These are phyloP conservation scores for Clathrospora elynae DNA, from an alignment of 2,329 filamentous ascomycete genomes.

Conservation along the genomic window DNA sequence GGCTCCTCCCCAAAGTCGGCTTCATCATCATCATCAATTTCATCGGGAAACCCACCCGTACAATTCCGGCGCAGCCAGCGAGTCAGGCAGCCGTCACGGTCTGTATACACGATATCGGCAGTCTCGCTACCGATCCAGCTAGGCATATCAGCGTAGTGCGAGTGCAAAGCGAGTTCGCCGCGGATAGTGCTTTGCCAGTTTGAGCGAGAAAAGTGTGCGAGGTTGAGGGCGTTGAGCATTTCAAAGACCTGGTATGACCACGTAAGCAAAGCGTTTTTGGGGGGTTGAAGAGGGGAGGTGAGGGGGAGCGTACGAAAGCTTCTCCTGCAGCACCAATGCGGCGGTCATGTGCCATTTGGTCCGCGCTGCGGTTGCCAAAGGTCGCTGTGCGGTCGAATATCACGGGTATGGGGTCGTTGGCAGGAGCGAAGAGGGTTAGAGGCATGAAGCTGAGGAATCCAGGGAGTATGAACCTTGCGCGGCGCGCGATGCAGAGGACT, in stretches of 20 bases:
- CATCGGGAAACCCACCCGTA: slow-evolving; percentile 29
- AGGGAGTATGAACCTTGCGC: too few relatives aligned
- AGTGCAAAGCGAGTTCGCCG: slow-evolving; percentile 47
- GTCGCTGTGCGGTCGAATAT: slow-evolving; percentile 8
- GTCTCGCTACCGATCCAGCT: slow-evolving; percentile 53
- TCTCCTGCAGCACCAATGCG: slow-evolving; percentile 34
- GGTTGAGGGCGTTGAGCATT: slow-evolving; percentile 41
- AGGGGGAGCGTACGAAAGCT: slow-evolving; percentile 31
- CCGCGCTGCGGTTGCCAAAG: slow-evolving; percentile 14
- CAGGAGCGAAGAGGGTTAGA: too few relatives aligned
- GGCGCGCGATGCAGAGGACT: slow-evolving; percentile 16
- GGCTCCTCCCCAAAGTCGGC: slow-evolving; percentile 29
- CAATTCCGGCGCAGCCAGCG: slow-evolving; percentile 31
- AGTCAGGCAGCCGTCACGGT: slow-evolving; percentile 46
- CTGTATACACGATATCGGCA: slow-evolving; percentile 55
- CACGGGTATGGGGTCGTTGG: background rate
- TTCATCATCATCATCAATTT: slow-evolving; percentile 42
- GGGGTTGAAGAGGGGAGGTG: too few relatives aligned
- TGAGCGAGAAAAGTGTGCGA: slow-evolving; percentile 45
- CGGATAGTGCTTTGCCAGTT: slow-evolving; percentile 61
- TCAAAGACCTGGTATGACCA: slow-evolving; percentile 58
- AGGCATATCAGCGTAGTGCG: slow-evolving; percentile 49
- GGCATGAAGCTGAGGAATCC: too few relatives aligned
- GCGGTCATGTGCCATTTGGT: slow-evolving; percentile 14
- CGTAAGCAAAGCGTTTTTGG: too few relatives aligned